These are phyloP conservation scores for Hirschioporus abietinus DNA, from an alignment of 768 basidiomycete genomes.

Conservation along the genomic window DNA sequence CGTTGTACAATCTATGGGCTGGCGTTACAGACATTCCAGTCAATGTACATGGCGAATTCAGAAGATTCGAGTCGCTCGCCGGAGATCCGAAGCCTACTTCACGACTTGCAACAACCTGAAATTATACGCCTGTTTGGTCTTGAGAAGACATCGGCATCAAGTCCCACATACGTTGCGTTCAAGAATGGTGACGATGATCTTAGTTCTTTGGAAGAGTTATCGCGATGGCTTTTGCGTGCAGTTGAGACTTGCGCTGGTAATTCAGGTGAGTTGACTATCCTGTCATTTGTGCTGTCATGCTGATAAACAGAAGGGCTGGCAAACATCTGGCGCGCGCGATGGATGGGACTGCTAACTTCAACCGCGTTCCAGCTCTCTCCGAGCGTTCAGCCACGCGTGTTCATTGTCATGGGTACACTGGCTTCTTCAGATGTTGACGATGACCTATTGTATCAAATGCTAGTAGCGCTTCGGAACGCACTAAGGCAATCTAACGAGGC, in stretches of 20 bases:
- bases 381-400: conserved; percentile 83
- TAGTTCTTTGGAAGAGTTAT: conserved; percentile 62
- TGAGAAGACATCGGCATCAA: conserved; percentile 50
- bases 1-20: conserved; percentile 81
- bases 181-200: conserved; percentile 47
- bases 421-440: conserved; percentile 84
- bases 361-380: conserved; percentile 89
- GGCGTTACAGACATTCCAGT: conserved; percentile 76
- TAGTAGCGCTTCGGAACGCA: conserved; percentile 78
- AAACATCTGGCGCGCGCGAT: conserved; percentile 89
- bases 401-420: conserved; percentile 78
- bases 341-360: conserved; percentile 86
- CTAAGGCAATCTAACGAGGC: conserved; percentile 61
- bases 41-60: conserved; percentile 54
- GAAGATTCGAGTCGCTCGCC: conserved; percentile 52
- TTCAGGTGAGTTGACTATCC: conserved; percentile 45
- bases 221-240: conserved; percentile 55
- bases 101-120: conserved; percentile 50
- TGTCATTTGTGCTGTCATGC: not conserved
- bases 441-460: conserved; percentile 89
- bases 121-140: conserved; percentile 73
- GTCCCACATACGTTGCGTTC: conserved; percentile 28
- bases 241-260: conserved; percentile 62
- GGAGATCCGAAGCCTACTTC: conserved; percentile 57
- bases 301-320: conserved; percentile 46